Base-by-base conservation (phyloP, 768 basidiomycete genomes). In the Serendipita sp. region DNA sequence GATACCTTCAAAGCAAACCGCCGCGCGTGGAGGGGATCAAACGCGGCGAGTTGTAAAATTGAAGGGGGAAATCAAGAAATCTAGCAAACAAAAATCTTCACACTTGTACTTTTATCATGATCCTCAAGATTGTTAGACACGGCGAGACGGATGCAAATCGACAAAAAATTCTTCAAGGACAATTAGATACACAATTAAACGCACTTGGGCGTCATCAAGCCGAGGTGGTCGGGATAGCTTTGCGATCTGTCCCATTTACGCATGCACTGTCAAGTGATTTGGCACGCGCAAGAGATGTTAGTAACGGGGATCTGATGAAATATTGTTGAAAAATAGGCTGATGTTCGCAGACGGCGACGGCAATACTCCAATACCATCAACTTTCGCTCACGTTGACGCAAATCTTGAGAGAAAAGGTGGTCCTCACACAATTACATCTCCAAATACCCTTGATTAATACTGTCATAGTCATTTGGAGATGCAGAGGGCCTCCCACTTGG, bases 61-160 rank as follows among this genome's bases (percentile, higher is more conserved):
- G 35, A 38, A 60, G 56, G 56, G 56, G 56, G 56, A 52, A 52
- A 60, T 60, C 35, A 60, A 60, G 56, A 51, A 51, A 51, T 60
- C 56, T 28, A 60, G 11, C 8, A 11, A 54, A 23, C 56, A 60
- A 30, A 60, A 11, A 60, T 7, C 16, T 52, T 52, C 56, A 2
- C 23, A 8, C 35, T 8, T 36, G 8, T 10, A 60, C 56, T 60
- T 10, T 11, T 60, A 23, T 10, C 16, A 60, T 60, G 28, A 60
- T 60, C 34, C 3, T 60, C 56, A 23, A 2, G 35, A 1, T 60
- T 60, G 56, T 60, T 28, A 60, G 56, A 35, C 56, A 60, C 32
- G 56, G 56, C 16, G 56, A 60, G 34, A 60, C 56, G 48, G 30
- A 60, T 10, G 56, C 23, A 16, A 60, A 60, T 60, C 23, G 56